These are phyloP conservation scores for Rhodotorula babjevae DNA, from an alignment of 768 basidiomycete species.

Conservation along the genomic window DNA sequence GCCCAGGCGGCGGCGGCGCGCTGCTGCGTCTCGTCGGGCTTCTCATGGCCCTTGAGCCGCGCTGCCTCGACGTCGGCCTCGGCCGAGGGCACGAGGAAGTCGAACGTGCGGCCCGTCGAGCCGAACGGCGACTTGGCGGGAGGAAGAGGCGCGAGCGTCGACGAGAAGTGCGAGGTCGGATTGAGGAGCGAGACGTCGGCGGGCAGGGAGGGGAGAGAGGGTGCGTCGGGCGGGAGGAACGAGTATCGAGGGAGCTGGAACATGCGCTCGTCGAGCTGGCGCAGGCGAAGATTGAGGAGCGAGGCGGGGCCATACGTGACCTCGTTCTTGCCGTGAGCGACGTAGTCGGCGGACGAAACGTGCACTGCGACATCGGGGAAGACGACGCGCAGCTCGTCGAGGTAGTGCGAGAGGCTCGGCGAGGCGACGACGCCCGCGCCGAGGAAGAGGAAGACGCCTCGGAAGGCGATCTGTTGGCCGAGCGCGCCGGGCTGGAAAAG, in stretches of 20 bases:
- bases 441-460: conserved; percentile 60
- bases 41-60: conserved; percentile 16
- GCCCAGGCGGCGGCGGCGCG: conserved; percentile 23
- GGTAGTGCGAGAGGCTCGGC: conserved; percentile 60
- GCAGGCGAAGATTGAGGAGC: conserved; percentile 66
- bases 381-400: conserved; percentile 26
- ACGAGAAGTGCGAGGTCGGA: conserved; percentile 20
- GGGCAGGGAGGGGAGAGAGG: background rate
- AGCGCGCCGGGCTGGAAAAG: conserved; percentile 58
- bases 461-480: conserved; percentile 50
- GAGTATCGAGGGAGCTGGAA: conserved; percentile 66
- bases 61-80: conserved; percentile 23
- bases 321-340: conserved; percentile 53
- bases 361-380: conserved; percentile 52
- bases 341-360: conserved; percentile 62
- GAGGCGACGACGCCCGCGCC: conserved; percentile 68
- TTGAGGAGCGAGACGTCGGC: background rate
- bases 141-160: conserved; percentile 44
- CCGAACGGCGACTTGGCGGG: conserved; percentile 33
- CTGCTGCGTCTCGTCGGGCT: background rate
- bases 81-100: conserved; percentile 14
- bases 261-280: conserved; percentile 64
- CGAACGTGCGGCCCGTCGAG: conserved; percentile 15
- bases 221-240: conserved; percentile 45
- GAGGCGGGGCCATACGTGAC: conserved; percentile 70